Conservation (phyloP, 2,329 filamentous ascomycete species). For the Pleoardoris graminearum region DNA sequence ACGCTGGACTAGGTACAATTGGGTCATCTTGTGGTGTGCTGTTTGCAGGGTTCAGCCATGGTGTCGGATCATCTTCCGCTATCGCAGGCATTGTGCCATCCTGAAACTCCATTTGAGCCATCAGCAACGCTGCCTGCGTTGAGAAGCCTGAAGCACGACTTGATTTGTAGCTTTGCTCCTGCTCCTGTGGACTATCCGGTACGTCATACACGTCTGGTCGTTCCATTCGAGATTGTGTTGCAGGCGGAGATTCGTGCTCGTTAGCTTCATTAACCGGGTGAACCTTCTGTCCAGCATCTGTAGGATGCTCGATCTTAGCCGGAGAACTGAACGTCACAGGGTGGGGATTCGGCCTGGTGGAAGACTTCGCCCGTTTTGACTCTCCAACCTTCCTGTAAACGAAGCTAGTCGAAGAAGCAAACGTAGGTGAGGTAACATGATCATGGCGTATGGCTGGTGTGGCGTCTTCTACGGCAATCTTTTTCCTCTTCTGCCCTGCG, state of each 20-base stretch:
- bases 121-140: slow-evolving; percentile 43
- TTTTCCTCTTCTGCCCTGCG: neutral
- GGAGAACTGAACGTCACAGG: slow-evolving; percentile 33
- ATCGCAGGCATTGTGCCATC: slow-evolving; percentile 28
- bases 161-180: slow-evolving; percentile 8
- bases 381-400: slow-evolving; percentile 27
- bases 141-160: slow-evolving; percentile 34
- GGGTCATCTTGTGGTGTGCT: slow-evolving; percentile 21
- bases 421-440: slow-evolving; percentile 27
- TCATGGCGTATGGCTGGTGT: slow-evolving; percentile 11
- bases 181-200: neutral
- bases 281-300: neutral
- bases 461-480: neutral
- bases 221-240: neutral
- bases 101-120: slow-evolving; percentile 40
- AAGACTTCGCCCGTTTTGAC: slow-evolving; percentile 12
- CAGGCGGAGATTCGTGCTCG: neutral
- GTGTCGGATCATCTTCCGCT: slow-evolving; percentile 17
- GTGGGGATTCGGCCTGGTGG: slow-evolving; percentile 21
- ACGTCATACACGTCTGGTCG: slow-evolving; percentile 15
- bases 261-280: neutral
- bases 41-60: slow-evolving; percentile 21
- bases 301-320: slow-evolving; percentile 7
- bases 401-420: slow-evolving; percentile 32
- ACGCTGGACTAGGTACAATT: slow-evolving; percentile 24